Base-by-base conservation (phyloP, 1,284 basidiomycete species). In the Cutaneotrichosporon spelunceum region DNA sequence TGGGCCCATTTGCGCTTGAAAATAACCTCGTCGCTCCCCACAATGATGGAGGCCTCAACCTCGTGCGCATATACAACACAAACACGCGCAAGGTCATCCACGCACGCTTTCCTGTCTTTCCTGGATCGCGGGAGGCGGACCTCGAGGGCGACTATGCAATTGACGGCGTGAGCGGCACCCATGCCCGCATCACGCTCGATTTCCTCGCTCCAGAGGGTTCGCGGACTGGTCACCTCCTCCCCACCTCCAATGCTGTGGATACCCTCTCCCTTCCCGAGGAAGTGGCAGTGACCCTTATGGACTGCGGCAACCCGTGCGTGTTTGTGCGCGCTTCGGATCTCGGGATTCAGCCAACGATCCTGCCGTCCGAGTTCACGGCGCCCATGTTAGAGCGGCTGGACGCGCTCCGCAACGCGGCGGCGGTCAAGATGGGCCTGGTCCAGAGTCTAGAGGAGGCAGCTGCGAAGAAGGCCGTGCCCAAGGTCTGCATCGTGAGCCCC, bases 241-340 rank as follows among this genome's bases (percentile, higher is more conserved):
- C 88, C 0, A 84, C 86, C 0, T 84, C 83, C n/a, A 78, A 78
- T 2, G 75, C 84, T 0, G 67, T 78, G 7, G 84, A 88, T 68
- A 58, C 58, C 2, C 71, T 88, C 47, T 63, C 74, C 11, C 65
- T 85, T n/a, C 56, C 67, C 6, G 55, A 42, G 6, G 47, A 62
- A 50, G 72, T 85, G 45, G 74, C 66, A 8, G 82, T 80, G 0
- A 87, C 86, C 6, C 80, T 87, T 10, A 82, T 89, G 13, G 88
- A 90, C 69, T 87, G 87, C 1, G 87, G 87, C 5, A 89, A 89
- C 70, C 88, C 88, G 0, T 87, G 85, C 6, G 83, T 89, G 6
- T 86, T 89, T 73, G 80, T 88, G 65, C 56, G 72, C 27, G 74
- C 79, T 3, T 63, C 77, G 1, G 82, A 84, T 48, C 74, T 88